These are phyloP conservation scores for Limnomonas spitsbergensis DNA, from an alignment of 139 green algal genomes.

Conservation along the genomic window DNA sequence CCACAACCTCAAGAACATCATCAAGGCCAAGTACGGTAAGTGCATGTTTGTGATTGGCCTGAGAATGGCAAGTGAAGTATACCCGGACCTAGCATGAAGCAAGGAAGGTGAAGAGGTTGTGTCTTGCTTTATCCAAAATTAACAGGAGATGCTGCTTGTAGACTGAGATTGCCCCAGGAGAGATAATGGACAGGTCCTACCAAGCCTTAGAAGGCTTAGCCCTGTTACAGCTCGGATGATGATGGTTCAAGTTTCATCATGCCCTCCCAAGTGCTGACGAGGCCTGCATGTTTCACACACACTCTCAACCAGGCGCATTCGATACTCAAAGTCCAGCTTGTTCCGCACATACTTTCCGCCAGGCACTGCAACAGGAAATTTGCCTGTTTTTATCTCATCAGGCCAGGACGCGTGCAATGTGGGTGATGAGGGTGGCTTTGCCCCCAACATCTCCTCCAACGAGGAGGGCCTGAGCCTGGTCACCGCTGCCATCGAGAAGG, in stretches of 20 bases:
- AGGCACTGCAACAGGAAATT: too few species aligned
- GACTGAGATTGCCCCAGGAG: too few species aligned
- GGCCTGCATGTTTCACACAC: neutral
- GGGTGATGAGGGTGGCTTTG: constrained; percentile 98
- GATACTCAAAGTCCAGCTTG: too few species aligned
- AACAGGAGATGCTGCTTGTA: neutral
- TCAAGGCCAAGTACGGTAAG: constrained; percentile 97
- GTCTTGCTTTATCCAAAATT: neutral
- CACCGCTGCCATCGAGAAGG: constrained; percentile 88
- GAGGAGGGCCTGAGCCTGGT: constrained; percentile 93
- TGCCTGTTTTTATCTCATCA: neutral
- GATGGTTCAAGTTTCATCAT: too few species aligned
- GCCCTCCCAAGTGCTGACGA: too few species aligned
- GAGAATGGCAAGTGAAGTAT: neutral
- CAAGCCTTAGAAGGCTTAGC: too few species aligned
- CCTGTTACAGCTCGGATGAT: too few species aligned
- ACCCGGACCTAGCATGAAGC: neutral
- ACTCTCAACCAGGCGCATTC: neutral
- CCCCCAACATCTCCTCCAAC: constrained; percentile 92
- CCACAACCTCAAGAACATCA: constrained; percentile 93
- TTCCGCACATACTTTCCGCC: too few species aligned
- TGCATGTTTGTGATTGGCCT: neutral
- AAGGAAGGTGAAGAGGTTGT: neutral
- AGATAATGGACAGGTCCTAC: too few species aligned
- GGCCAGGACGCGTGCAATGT: constrained; percentile 96